phyloP scores from a whole-genome alignment of 2,329 filamentous ascomycete species.

The Mariannaea sp. region DNA sequence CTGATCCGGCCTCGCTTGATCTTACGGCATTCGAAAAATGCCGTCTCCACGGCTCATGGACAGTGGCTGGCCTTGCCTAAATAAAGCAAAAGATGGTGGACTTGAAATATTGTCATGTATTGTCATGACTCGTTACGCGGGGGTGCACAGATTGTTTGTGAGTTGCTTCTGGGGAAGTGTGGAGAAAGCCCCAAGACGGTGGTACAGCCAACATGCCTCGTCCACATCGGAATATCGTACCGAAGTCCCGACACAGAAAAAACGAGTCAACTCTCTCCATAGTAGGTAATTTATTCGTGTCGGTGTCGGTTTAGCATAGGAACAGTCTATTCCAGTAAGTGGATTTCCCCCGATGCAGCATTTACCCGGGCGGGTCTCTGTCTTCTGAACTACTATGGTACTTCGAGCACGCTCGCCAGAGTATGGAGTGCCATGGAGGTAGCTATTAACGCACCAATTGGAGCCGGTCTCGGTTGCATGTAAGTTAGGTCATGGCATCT shows the following conservation, averaged over 20 bases:
- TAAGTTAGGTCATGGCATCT: slow-evolving; percentile 11
- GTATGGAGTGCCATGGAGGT: no score
- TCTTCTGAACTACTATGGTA: not conserved
- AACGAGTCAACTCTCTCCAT: no score
- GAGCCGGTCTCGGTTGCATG: slow-evolving; percentile 8
- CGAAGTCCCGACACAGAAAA: no score
- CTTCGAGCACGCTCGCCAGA: no score
- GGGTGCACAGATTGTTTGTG: no score
- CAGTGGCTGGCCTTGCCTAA: no score
- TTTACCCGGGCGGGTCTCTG: slow-evolving; percentile 29
- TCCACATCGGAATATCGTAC: not conserved
- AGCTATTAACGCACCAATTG: slow-evolving; percentile 27
- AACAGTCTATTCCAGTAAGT: no score
- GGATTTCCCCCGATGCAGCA: slow-evolving; percentile 12
- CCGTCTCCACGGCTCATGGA: slow-evolving; percentile 7
- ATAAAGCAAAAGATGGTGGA: no score
- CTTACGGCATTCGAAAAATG: not conserved
- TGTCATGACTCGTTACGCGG: no score
- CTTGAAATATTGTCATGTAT: no score
- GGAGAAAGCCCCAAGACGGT: slow-evolving; percentile 28
- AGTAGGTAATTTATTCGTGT: no score
- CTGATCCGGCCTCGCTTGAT: slow-evolving; percentile 11
- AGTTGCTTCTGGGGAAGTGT: slow-evolving; percentile 27
- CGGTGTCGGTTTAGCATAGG: no score
- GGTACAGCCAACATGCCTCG: slow-evolving; percentile 12